These are phyloP conservation scores for Plantago ovata DNA, from an alignment of 257 asterid species.

Conservation along the genomic window DNA sequence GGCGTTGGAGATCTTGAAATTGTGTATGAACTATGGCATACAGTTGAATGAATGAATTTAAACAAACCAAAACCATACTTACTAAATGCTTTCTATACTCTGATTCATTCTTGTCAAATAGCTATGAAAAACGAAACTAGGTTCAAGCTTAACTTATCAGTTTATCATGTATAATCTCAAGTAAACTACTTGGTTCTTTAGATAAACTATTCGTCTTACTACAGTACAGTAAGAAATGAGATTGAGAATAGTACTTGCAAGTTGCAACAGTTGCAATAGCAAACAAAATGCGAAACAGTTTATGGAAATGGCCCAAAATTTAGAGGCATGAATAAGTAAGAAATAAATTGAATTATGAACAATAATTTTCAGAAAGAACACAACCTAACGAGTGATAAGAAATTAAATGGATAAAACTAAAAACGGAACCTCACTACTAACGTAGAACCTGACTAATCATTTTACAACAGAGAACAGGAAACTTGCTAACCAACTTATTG, in stretches of 20 bases:
- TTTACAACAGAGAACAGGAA: conserved; percentile 19
- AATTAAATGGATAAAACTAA: conserved; percentile 7
- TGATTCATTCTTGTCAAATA: too few species aligned
- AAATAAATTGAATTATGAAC: conserved; percentile 5
- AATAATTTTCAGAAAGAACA: conserved; percentile 6
- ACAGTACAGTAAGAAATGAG: neutral
- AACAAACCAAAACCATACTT: too few species aligned
- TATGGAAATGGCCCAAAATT: neutral
- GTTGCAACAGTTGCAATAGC: neutral
- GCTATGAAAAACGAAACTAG: too few species aligned
- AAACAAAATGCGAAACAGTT: neutral
- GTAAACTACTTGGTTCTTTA: too few species aligned
- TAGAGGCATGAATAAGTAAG: neutral
- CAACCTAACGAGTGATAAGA: conserved; percentile 16
- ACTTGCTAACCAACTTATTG: conserved; percentile 17
- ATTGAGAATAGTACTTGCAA: neutral
- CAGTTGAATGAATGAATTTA: too few species aligned
- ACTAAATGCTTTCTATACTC: too few species aligned
- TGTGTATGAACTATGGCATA: too few species aligned
- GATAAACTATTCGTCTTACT: too few species aligned
- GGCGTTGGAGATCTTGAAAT: too few species aligned
- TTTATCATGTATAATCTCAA: too few species aligned
- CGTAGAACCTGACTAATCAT: conserved; percentile 28
- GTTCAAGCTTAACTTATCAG: too few species aligned
- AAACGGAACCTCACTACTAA: conserved; percentile 14